Conservation (phyloP, 1,284 basidiomycete species). For the Meira nashicola region DNA sequence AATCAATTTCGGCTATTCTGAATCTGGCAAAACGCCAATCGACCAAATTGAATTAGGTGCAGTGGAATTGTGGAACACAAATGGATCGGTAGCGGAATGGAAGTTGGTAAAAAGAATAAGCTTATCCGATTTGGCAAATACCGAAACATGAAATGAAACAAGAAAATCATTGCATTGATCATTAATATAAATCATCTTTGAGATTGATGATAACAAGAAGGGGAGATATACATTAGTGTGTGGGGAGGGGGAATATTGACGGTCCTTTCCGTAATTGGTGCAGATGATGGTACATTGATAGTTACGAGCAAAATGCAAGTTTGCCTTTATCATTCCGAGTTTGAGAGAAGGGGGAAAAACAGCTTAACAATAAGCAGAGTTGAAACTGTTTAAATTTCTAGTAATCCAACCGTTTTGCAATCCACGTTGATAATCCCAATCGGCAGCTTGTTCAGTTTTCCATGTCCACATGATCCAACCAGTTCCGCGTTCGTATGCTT, state of each 20-base stretch:
- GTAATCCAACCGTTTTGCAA: conserved; percentile 46
- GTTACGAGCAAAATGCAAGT: too few species aligned
- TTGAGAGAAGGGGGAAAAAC: too few species aligned
- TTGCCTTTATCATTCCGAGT: too few species aligned
- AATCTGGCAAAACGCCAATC: neutral
- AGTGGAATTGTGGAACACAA: conserved; percentile 3
- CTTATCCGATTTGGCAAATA: too few species aligned
- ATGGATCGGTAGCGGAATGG: conserved; percentile 5
- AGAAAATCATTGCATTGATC: too few species aligned
- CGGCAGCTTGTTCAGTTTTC: conserved; percentile 60
- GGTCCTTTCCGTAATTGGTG: too few species aligned
- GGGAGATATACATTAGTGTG: too few species aligned
- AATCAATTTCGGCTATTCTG: neutral
- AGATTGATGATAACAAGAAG: too few species aligned
- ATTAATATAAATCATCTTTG: too few species aligned
- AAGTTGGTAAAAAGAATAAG: neutral
- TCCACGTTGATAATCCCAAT: conserved; percentile 51
- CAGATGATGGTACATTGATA: too few species aligned
- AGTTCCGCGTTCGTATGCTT: conserved; percentile 35
- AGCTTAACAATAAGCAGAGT: conserved; percentile 2
- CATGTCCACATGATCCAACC: conserved; percentile 79
- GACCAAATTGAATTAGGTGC: neutral
- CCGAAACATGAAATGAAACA: too few species aligned
- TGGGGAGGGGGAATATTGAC: too few species aligned
- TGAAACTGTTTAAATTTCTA: conserved; percentile 10